Evolutionary conservation across 73 alveolate genomes (phyloP), one percentile per base, ranked within the genome.

Genomic region (Tetrahymena elliotti): DNA sequence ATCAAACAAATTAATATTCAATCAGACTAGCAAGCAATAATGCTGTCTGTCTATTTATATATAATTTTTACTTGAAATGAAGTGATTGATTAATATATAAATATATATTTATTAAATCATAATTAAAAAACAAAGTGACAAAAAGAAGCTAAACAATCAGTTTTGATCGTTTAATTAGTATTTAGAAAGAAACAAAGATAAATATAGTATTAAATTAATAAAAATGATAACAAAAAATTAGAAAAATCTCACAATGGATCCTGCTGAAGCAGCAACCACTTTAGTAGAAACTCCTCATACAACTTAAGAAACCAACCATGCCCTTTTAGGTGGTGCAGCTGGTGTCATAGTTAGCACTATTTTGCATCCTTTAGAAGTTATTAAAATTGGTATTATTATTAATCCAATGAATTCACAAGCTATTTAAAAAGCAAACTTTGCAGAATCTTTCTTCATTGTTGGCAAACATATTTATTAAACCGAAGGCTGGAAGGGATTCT

Each of bases 311-410:
- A 24, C 88, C 24, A 68, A 24, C 38, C 88, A 68, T 68, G 88
- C 88, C 2, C 88, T 68, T 31, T 16, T 3, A 22, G 88, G 88
- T 68, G 88, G 39, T 68, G 33, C n/a, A 8, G 2, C 88, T 18
- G 88, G 88, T 4, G 6, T 68, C 12, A 31, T 68, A 22, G 88
- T 68, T 68, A 68, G 88, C 38, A 24, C 88, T 68, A 68, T 68
- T 68, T 36, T 68, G 2, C 88, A 68, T 68, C 96, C 96, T 39
- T 24, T 94, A 31, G 96, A 94, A 54, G 94, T 94, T 38, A 94
- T 94, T 9, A 94, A 94, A 38, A 94, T 94, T 54, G 96, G 92
- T 33, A 94, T 94, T 38, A 94, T 94, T 31, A 92, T 94, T 24
- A 94, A 94, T 39, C 92, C 96, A 0, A 33, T 27, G 39, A 36